A percentile compares a stretch with the other conserved stretches of the same genome.
Evolutionary conservation across 2,329 filamentous ascomycete genomes (phyloP).

Genomic region (Botrytis deweyae): DNA sequence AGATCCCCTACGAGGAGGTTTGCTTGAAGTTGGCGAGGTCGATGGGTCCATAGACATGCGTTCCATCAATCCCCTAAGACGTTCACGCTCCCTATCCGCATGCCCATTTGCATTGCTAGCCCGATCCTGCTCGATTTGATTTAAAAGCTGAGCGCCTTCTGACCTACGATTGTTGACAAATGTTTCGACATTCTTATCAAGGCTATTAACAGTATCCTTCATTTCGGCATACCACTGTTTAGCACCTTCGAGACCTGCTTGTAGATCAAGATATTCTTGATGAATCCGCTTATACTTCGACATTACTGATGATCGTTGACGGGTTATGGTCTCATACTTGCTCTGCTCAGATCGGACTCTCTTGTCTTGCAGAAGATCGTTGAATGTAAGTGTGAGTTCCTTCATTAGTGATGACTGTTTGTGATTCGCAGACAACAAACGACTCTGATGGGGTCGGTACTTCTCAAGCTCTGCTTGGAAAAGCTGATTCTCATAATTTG

Average conservation of each 20-base stretch:
- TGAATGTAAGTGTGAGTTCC: constrained; percentile 85
- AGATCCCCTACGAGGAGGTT: constrained; percentile 40
- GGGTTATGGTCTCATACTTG: constrained; percentile 86
- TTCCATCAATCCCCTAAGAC: constrained; percentile 88
- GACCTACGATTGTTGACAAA: constrained; percentile 94
- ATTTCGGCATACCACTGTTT: constrained; percentile 95
- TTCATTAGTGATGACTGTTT: constrained; percentile 95
- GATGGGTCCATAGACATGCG: constrained; percentile 82
- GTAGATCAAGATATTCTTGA: constrained; percentile 87
- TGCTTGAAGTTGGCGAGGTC: constrained; percentile 43
- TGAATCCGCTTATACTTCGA: constrained; percentile 88
- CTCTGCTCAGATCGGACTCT: constrained; percentile 89
- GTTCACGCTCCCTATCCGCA: constrained; percentile 79
- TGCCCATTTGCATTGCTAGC: constrained; percentile 37
- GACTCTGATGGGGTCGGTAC: constrained; percentile 88
- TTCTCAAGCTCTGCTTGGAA: constrained; percentile 98
- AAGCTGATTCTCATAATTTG: constrained; percentile 85
- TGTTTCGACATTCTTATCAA: constrained; percentile 93
- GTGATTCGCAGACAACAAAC: constrained; percentile 88
- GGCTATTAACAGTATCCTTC: constrained; percentile 87
- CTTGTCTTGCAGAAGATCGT: constrained; percentile 87
- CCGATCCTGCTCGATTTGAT: constrained; percentile 60
- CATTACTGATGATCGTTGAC: constrained; percentile 77
- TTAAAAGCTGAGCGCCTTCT: constrained; percentile 86
- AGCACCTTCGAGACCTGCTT: constrained; percentile 80